phyloP scores from a whole-genome alignment of 208 protist species.

The Histomonas meleagridis region DNA sequence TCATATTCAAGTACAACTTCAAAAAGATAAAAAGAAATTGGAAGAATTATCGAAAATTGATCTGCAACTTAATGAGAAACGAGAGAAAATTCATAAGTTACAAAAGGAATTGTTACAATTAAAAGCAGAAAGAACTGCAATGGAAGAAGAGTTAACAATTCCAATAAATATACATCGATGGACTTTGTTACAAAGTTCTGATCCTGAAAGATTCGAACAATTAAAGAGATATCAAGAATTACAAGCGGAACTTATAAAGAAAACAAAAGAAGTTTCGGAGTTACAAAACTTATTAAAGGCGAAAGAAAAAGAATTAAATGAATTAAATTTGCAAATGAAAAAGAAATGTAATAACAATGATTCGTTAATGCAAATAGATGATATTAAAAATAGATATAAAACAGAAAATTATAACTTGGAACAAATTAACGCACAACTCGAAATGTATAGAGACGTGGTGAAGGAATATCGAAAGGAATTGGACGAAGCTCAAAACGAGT shows the following conservation, averaged over 20 bases:
- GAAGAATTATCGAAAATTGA: neutral
- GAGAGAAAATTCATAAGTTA: neutral
- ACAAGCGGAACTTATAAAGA: neutral
- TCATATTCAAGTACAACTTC: neutral
- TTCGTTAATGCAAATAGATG: neutral
- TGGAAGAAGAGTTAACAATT: constrained; percentile 20
- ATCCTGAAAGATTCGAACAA: constrained; percentile 12
- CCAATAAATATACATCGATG: constrained; percentile 31
- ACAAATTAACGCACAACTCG: neutral
- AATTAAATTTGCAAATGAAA: neutral
- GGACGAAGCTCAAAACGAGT: neutral
- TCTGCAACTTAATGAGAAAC: neutral
- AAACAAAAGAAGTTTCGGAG: neutral
- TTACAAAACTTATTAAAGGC: neutral
- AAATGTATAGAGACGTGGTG: neutral
- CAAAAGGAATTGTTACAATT: neutral
- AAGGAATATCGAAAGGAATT: neutral
- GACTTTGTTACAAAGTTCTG: neutral
- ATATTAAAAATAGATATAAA: neutral
- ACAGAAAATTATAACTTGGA: neutral
- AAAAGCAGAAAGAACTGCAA: constrained; percentile 4
- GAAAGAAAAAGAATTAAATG: neutral
- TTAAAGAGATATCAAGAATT: constrained; percentile 22
- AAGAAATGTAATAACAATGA: neutral
- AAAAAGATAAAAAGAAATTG: neutral